Conservation (phyloP, 176 grass and related monocot genomes). For the bread wheat (Triticum aestivum) region IWGSC_CS_RefSeq_v2.1 NC_057806.1:80300925-80301424, state of each 20-base stretch:
- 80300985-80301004: neutral
- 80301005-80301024: neutral
- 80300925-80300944: no score
- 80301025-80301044: no score
- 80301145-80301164: neutral
- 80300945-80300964: neutral
- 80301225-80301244: no score
- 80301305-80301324: neutral
- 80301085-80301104: no score
- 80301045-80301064: no score
- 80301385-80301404: neutral
- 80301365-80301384: neutral
- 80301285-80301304: neutral
- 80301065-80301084: neutral
- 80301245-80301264: no score
- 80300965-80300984: neutral
- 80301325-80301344: neutral
- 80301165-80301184: neutral
- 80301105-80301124: no score
- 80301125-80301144: neutral
- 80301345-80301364: slow-evolving; percentile 18
- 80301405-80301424: neutral
- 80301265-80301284: no score
- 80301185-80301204: neutral
- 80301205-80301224: neutral